phyloP scores from a whole-genome alignment of 495 filamentous ascomycete species.

The Aeminium ludgeri region DNA sequence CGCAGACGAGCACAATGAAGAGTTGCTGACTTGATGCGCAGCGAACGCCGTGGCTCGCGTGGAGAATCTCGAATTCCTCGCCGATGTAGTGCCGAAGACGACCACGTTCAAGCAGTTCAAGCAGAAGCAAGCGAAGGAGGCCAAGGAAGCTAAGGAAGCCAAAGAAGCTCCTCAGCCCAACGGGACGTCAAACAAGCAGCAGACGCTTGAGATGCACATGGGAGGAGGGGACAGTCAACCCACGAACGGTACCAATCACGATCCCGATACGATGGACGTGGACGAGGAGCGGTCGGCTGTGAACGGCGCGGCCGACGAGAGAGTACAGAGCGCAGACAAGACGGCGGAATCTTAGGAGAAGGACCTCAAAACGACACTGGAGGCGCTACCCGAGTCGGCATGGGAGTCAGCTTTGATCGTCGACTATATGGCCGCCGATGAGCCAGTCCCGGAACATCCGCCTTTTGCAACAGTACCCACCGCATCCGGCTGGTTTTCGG shows the following conservation, averaged over 20 bases:
- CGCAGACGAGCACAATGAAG: neutral
- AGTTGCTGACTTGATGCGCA: slow-evolving; percentile 13
- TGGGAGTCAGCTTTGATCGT: too few species aligned
- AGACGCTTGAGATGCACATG: slow-evolving; percentile 1
- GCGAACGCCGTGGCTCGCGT: slow-evolving; percentile 75
- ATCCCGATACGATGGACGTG: neutral
- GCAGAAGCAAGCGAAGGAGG: slow-evolving; percentile 22
- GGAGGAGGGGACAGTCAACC: neutral
- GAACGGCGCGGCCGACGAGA: slow-evolving; percentile 1
- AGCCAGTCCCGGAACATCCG: too few species aligned
- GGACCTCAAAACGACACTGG: neutral
- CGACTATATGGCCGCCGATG: too few species aligned
- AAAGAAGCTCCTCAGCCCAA: slow-evolving; percentile 1
- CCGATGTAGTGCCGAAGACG: slow-evolving; percentile 79
- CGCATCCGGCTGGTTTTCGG: too few species aligned
- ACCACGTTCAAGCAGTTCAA: slow-evolving; percentile 66
- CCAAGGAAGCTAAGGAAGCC: neutral
- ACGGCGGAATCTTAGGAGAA: slow-evolving; percentile 1
- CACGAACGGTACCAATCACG: neutral
- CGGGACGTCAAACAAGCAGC: slow-evolving; percentile 5
- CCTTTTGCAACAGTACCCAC: too few species aligned
- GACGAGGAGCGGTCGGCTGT: neutral
- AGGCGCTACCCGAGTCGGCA: too few species aligned
- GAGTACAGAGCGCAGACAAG: neutral
- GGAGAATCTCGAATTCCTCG: slow-evolving; percentile 89